Base-by-base conservation (phyloP, 371 early-diverging fungal species). In the Saksenaea oblongispora region DNA sequence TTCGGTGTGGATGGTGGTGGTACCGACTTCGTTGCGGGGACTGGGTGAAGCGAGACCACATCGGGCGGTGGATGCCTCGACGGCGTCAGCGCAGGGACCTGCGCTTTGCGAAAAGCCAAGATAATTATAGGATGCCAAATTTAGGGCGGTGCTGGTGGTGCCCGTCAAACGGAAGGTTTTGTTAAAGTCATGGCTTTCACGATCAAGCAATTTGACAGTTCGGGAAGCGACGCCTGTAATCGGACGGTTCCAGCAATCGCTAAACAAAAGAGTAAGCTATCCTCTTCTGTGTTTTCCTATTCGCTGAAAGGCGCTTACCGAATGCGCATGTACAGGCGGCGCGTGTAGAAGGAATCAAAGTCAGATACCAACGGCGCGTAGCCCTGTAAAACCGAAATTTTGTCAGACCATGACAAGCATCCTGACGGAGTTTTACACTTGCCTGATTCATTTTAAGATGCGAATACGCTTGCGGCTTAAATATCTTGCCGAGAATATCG, bases 51-150 rank as follows among this genome's bases (percentile, higher is more conserved):
- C 75, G 54, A 90, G 78, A 31, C 95, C 95, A 66, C 87, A 78
- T 37, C 83, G 76, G 26, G 66, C 66, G 44, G 91, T 79, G 2
- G 88, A 74, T 27, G 87, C 80, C 71, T 98, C 91, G 4, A 96
- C 98, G 54, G 91, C 89, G 67, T 99, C 96, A 2, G 96, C 95
- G 67, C 98, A 97, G 10, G 93, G 91, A 3, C 97, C 98, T 22
- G 91, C 74, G 65, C 85, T 89, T 73, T 94, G 93, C 28, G 98
- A 96, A 81, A 99, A 99, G 1, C 99, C 99, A 37, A 99, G 88
- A 74, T 99, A 99, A 76, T 99, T 99, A 85, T 99, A 99, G 17
- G 98, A 98, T 14, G 97, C 94, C 69, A 99, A 82, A 75, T 99
- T 99, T 60, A 99, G 87, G 15, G 89, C 87, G 69, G 91, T 89